Conservation (phyloP, 2,329 filamentous ascomycete genomes). For the Colletotrichum sp. region DNA sequence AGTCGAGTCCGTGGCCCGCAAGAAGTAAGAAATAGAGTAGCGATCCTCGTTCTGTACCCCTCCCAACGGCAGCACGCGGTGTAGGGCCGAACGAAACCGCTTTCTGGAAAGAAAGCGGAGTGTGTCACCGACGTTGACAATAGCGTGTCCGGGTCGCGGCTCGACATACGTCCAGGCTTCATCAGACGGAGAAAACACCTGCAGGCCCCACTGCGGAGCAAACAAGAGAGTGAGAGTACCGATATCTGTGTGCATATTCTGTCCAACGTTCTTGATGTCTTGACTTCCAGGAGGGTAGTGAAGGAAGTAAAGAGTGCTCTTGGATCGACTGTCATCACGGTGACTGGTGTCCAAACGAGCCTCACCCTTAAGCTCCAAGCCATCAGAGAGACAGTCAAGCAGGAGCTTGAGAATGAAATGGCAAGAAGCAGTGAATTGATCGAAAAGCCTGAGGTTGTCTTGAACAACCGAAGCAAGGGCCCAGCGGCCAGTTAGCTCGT, state of each 20-base stretch:
- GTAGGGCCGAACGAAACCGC: slow-evolving; percentile 6
- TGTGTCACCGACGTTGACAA: slow-evolving; percentile 37
- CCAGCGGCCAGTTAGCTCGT: not conserved
- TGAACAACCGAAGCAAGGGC: not conserved
- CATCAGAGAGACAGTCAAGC: not conserved
- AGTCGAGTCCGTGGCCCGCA: not conserved
- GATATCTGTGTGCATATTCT: slow-evolving; percentile 32
- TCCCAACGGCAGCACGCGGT: slow-evolving; percentile 6
- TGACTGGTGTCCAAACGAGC: not conserved
- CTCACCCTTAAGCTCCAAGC: not conserved
- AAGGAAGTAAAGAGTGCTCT: not conserved
- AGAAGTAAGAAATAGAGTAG: slow-evolving; percentile 14
- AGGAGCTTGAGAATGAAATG: not conserved
- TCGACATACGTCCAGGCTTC: slow-evolving; percentile 28
- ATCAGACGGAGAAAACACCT: slow-evolving; percentile 19
- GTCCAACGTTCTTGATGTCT: slow-evolving; percentile 11
- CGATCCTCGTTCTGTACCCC: not conserved
- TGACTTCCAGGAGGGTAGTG: not conserved
- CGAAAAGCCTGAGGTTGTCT: not conserved
- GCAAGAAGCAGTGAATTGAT: not conserved
- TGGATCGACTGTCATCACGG: not conserved
- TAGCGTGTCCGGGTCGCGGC: slow-evolving; percentile 30
- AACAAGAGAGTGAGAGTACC: slow-evolving; percentile 32
- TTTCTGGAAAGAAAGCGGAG: slow-evolving; percentile 21
- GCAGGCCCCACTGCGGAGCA: slow-evolving; percentile 32